Evolutionary conservation across 768 basidiomycete species (phyloP).

Genomic region (Lentinus tigrinus): DNA sequence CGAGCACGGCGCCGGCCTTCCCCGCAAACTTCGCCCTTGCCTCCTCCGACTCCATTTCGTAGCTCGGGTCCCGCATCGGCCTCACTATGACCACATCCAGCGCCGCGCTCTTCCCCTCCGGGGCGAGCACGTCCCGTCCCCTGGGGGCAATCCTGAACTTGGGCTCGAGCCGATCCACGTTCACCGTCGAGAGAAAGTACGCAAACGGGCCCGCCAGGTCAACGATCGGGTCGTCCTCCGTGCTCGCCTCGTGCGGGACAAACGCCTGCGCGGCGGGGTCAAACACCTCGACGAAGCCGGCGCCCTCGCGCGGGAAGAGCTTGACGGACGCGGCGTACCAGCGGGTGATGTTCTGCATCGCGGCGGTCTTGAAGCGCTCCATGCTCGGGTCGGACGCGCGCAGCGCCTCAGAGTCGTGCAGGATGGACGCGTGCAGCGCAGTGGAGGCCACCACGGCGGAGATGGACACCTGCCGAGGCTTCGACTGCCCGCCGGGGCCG

Average conservation of each 20-base stretch:
- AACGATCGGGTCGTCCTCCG: slow-evolving; percentile 34
- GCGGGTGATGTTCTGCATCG: slow-evolving; percentile 64
- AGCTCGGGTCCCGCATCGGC: slow-evolving; percentile 59
- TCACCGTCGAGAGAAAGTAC: slow-evolving; percentile 82
- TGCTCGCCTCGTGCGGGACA: slow-evolving; percentile 35
- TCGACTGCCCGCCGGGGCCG: slow-evolving; percentile 4
- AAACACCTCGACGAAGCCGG: slow-evolving; percentile 55
- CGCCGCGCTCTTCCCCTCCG: slow-evolving; percentile 34
- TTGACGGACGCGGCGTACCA: slow-evolving; percentile 67
- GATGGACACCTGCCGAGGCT: slow-evolving; percentile 28
- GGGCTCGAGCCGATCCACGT: slow-evolving; percentile 85
- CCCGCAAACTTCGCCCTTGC: slow-evolving; percentile 49
- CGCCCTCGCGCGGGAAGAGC: slow-evolving; percentile 47
- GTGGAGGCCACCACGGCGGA: slow-evolving; percentile 89
- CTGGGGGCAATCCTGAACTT: slow-evolving; percentile 76
- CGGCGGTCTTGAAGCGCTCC: slow-evolving; percentile 88
- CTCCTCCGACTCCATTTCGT: slow-evolving; percentile 40
- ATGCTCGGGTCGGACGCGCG: slow-evolving; percentile 69
- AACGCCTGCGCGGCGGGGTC: slow-evolving; percentile 52
- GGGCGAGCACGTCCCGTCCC: slow-evolving; percentile 40
- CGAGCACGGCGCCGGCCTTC: slow-evolving; percentile 54
- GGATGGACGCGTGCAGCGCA: slow-evolving; percentile 79
- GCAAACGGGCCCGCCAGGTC: slow-evolving; percentile 74
- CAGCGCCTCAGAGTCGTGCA: slow-evolving; percentile 77
- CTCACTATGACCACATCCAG: slow-evolving; percentile 80